Evolutionary conservation across 495 filamentous ascomycete species (phyloP).

Genomic region (Hamigera avellanea): DNA sequence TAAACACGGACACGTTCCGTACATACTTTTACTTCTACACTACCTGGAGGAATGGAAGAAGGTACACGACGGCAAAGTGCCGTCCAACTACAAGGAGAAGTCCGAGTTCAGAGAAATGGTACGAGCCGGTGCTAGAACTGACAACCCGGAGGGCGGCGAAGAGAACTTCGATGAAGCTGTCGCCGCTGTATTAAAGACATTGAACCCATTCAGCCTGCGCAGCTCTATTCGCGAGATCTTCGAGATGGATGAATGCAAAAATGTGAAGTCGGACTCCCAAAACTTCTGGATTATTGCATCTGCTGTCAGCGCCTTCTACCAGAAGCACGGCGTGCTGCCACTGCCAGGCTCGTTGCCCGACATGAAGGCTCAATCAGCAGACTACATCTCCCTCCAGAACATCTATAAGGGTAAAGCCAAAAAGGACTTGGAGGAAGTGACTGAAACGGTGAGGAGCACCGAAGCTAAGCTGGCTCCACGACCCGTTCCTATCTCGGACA

Average conservation of each 20-base stretch:
- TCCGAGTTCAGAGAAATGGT: constrained; percentile 66
- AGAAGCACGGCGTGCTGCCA: constrained; percentile 58
- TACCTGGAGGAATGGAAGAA: constrained; percentile 79
- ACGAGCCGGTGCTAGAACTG: constrained; percentile 49
- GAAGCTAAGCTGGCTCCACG: constrained; percentile 39
- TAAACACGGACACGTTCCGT: constrained; percentile 89
- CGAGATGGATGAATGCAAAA: constrained; percentile 46
- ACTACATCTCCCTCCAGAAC: constrained; percentile 86
- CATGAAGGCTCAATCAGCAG: constrained; percentile 92
- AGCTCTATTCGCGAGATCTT: constrained; percentile 68
- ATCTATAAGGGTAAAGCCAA: constrained; percentile 88
- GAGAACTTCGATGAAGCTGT: constrained; percentile 96
- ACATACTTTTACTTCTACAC: constrained; percentile 71
- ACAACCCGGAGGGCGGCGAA: constrained; percentile 78
- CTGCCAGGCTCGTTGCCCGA: constrained; percentile 84
- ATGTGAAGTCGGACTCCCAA: constrained; percentile 27
- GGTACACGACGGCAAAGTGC: constrained; percentile 54
- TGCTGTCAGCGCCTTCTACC: constrained; percentile 67
- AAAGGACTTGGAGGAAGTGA: constrained; percentile 66
- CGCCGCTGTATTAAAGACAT: constrained; percentile 73
- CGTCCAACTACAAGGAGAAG: constrained; percentile 76
- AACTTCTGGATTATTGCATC: constrained; percentile 87
- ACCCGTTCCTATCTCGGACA: constrained; percentile 44
- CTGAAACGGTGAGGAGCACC: constrained; percentile 50
- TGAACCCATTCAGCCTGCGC: constrained; percentile 54